Percentiles rank a stretch among this genome's conserved stretches.
Evolutionary conservation across 441 rosid genomes (phyloP).

Genomic region (Populus trichocarpa): DNA sequence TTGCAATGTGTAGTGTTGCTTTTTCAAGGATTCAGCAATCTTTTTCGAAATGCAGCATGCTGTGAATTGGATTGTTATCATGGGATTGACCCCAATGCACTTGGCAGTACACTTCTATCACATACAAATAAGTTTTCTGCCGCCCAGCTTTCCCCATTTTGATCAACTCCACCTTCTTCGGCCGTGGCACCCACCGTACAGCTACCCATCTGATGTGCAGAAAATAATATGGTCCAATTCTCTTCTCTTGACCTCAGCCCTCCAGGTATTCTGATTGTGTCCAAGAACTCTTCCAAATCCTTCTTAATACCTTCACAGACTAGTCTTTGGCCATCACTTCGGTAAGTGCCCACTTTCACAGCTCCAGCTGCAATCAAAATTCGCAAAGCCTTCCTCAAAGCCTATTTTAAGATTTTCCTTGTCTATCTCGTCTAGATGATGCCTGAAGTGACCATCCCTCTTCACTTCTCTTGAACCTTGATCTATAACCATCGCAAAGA

Average conservation of each 20-base stretch:
- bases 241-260: conserved; percentile 38
- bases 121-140: conserved; percentile 60
- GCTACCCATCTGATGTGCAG: conserved; percentile 86
- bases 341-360: conserved; percentile 62
- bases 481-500: conserved; percentile 53
- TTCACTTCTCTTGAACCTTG: conserved; percentile 56
- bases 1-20: background rate
- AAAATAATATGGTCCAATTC: conserved; percentile 35
- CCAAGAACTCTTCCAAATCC: conserved; percentile 60
- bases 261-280: conserved; percentile 35
- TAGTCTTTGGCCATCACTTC: conserved; percentile 61
- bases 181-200: conserved; percentile 57
- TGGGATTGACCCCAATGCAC: conserved; percentile 75
- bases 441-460: conserved; percentile 34
- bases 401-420: conserved; percentile 50
- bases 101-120: conserved; percentile 67
- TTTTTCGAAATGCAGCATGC: conserved; percentile 59
- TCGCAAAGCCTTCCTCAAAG: conserved; percentile 43
- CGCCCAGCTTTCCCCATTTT: conserved; percentile 73
- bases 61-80: conserved; percentile 76
- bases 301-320: conserved; percentile 42
- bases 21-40: conserved; percentile 31
- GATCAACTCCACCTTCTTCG: conserved; percentile 62
- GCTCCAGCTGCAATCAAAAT: conserved; percentile 78
- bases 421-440: conserved; percentile 28